Evolutionary conservation across 192 early-diverging fungal genomes (phyloP).

Genomic region (Mortierella claussenii): DNA sequence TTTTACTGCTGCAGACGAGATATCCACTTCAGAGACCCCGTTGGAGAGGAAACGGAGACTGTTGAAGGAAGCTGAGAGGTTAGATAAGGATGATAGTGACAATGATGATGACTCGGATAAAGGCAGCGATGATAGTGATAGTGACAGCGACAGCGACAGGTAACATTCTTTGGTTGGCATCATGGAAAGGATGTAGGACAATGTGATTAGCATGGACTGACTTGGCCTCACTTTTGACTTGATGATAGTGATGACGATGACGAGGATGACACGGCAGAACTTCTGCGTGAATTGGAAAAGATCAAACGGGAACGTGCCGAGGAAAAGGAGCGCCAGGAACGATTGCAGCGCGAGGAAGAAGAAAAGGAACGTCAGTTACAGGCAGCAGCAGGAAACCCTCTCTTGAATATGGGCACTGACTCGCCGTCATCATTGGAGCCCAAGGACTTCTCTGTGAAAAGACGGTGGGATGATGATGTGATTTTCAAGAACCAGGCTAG

Average conservation of each 20-base stretch:
- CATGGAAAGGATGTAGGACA: neutral
- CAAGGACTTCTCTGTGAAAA: conserved; percentile 84
- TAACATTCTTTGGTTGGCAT: neutral
- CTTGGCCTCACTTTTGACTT: too few relatives aligned
- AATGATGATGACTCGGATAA: conserved; percentile 62
- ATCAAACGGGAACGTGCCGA: conserved; percentile 93
- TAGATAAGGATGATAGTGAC: conserved; percentile 71
- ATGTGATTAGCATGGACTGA: neutral
- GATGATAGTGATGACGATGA: conserved; percentile 83
- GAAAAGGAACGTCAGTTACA: conserved; percentile 68
- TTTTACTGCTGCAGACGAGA: neutral
- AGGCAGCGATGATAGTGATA: conserved; percentile 58
- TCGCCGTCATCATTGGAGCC: too few relatives aligned
- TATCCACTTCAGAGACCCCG: conserved; percentile 12
- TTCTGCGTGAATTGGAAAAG: conserved; percentile 87
- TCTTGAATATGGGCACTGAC: conserved; percentile 65
- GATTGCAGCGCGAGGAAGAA: conserved; percentile 65
- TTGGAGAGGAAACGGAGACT: conserved; percentile 50
- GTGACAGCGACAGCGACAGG: conserved; percentile 52
- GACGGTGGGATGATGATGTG: conserved; percentile 98
- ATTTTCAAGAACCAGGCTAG: conserved; percentile 97
- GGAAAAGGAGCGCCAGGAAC: conserved; percentile 83
- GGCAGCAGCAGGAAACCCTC: conserved; percentile 81
- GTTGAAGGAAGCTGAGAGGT: conserved; percentile 57
- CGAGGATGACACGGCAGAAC: conserved; percentile 91